phyloP scores from a whole-genome alignment of 768 basidiomycete genomes.

The Suillus subalutaceus region DNA sequence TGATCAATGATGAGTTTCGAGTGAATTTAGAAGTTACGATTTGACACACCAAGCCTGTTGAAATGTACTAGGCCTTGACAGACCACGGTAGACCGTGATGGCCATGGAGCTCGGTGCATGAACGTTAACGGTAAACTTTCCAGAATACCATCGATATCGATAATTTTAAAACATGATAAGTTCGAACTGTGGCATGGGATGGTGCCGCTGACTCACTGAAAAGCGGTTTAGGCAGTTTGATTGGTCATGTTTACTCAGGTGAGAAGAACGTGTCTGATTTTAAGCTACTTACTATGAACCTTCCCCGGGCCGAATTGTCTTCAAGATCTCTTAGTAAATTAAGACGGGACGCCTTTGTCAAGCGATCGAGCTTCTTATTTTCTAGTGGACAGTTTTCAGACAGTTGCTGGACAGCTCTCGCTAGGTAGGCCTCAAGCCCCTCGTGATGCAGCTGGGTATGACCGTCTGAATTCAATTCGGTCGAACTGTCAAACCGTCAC shows the following conservation, averaged over 20 bases:
- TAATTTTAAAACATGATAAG: conserved; percentile 3
- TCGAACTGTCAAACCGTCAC: no score
- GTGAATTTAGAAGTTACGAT: neutral
- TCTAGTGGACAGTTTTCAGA: neutral
- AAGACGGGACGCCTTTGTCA: neutral
- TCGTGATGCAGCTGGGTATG: no score
- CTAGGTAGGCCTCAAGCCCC: neutral
- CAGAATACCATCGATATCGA: neutral
- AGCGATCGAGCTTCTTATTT: neutral
- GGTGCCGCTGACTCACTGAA: no score
- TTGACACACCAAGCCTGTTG: neutral
- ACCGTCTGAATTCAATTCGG: no score
- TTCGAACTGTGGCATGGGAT: no score
- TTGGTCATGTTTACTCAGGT: neutral
- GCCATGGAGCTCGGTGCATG: no score
- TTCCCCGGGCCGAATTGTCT: no score
- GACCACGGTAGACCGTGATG: no score
- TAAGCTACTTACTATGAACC: no score
- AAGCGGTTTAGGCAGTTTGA: neutral
- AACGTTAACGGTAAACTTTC: no score
- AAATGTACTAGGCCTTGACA: neutral
- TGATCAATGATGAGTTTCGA: neutral
- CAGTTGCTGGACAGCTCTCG: no score
- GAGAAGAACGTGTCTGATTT: neutral
- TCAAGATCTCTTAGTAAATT: no score